Evolutionary conservation across 1,139 yeast genomes (phyloP), one percentile per base, ranked within the genome.

Genomic region (Eremothecium gossypii): DNA sequence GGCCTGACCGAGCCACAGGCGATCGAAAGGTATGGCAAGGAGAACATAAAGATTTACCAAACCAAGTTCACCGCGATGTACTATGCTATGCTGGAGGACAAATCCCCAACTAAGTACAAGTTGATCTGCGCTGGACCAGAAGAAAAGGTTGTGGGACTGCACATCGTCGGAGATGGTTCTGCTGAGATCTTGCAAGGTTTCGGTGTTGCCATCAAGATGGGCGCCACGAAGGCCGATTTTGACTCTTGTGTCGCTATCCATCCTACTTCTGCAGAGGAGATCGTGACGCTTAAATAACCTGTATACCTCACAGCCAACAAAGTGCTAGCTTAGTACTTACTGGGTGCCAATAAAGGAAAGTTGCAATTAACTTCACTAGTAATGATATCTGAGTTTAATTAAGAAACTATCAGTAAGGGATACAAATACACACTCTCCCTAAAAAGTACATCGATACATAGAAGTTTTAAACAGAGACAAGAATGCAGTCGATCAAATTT

Each of bases 171-270:
- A 46, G 96, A 87, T 57, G 67, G 77, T 9, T 79, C 94, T 48
- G 77, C 95, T 32, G 99, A 91, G 66, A 87, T 93, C 49, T 74
- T 91, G 54, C 99, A 91, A 72, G 99, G 98, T 30, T 91, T 91
- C 58, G 98, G 97, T 44, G 98, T 87, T 42, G 98, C 98, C 44
- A 70, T 91, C 52, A 87, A 87, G 69, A 84, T 84, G 95, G 98
- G 98, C 32, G 98, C 98, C 36, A 91, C 98, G 38, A 91, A 91
- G 72, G 77, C 77, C 41, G 96, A 91, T 64, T 89, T 91, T 51
- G 99, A 91, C 66, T 80, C 70, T 61, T 84, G 94, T 68, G 97
- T 91, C 30, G 99, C 99, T 38, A 91, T 91, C 58, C 99, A 91
- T 64, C 99, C 99, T 49, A 89, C 98, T 1, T 79, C 94, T 50